Evolutionary conservation across 768 basidiomycete species (phyloP), one percentile per base, ranked within the genome.

Genomic region (Hemileccinum rubropunctum): DNA sequence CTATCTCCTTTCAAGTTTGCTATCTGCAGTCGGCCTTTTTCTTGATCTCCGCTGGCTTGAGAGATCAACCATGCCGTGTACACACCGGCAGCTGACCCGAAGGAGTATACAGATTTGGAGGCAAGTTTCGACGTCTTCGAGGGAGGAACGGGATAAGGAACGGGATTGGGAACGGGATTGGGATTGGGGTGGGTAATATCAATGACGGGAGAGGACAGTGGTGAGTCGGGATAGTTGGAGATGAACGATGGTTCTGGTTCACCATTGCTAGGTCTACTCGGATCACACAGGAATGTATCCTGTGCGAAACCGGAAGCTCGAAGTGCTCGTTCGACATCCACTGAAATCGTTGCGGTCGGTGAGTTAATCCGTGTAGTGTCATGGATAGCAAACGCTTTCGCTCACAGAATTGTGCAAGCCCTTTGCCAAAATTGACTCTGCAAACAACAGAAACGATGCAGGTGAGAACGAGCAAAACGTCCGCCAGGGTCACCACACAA

Each of bases 381-480:
- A 21, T 18, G 9, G 18, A 3, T 6, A 6, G 23, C 4, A 46
- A 36, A 28, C 23, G 9, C 14, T 14, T 13, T 18, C 2, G 59
- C 77, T 66, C 61, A 81, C 81, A 63, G 53, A 75, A 82, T 27
- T 81, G 76, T 4, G 73, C 71, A 10, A 82, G 69, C 2, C 80
- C 81, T 57, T 73, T 77, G 10, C 77, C 80, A 57, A 81, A 83
- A 54, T 81, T 75, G 26, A 74, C 49, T 45, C 79, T 70, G 61
- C 80, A 82, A n/a, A 76, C 40, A 38, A 80, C 39, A 7, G 74
- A 78, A 10, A 81, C 53, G 27, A 68, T 50, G n/a, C 71, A 66
- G 4, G 77, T 75, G 7, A 65, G 53, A 8, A 78, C 58, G 28
- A 74, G 62, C 14, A 80, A 60, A 21, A 73, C 42, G 52, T 74